Evolutionary conservation across 1,284 basidiomycete genomes (phyloP), one percentile per base, ranked within the genome.

Genomic region (Ceratobasidium sp.): DNA sequence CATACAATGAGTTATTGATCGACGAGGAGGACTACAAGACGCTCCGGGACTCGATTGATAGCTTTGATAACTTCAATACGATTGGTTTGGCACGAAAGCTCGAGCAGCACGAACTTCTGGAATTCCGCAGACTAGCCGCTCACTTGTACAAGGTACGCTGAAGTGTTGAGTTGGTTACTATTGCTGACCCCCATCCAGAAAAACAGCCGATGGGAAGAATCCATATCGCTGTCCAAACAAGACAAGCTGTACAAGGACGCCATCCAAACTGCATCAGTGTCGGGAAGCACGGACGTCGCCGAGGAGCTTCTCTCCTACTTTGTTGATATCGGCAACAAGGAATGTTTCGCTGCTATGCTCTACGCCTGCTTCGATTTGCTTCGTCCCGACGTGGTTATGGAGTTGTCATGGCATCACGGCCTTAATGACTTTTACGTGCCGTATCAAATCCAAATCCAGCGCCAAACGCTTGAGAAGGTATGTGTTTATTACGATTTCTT

Each of bases 21-120:
- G 97, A 99, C 81, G 97, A 99, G 82, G 97, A 99, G 82, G 97
- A 99, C 81, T 96, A 95, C 84, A 95, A 97, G 81, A 98, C 96
- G 0, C 87, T 99, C 9, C 90, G 97, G 14, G 95, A 95, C 79
- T 96, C 93, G 26, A 95, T 99, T 75, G 96, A 98, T 82, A 95
- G 94, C 80, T 96, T 97, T 79, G 96, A 98, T 82, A 98, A 97
- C 83, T 99, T 98, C 85, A 94, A 99, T 82, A 94, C 94, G 75
- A 89, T 96, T 76, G 87, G 85, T 59, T 88, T 99, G 34, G 97
- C 97, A 1, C 87, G 88, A 77, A 88, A 93, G 58, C 82, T 99
- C 73, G 94, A 98, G 82, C 89, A 88, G 77, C 96, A 98, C 80
- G 93, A 93, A 73, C 85, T 99, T 52, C 86, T 99, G 45, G 97